Base-by-base conservation (phyloP, 2,329 filamentous ascomycete species). In the Cladophialophora immunda region DNA sequence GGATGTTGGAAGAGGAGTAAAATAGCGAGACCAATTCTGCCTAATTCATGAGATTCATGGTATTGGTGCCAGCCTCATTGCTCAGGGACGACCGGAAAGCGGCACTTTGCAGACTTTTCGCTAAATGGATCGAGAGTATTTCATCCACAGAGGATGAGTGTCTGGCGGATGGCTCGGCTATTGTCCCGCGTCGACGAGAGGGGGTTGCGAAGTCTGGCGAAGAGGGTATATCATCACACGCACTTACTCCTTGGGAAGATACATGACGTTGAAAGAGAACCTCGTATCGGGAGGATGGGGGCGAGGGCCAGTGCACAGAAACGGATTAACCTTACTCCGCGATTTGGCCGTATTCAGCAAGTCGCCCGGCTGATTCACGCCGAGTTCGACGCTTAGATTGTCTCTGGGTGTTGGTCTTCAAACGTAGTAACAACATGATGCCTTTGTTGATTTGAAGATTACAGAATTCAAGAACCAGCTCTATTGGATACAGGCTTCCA, bases 1-100 rank as follows among this genome's bases (percentile, higher is more conserved):
- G 41, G 57, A 59, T 15, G 57, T 50, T 15, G 45, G 6, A 27
- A 50, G 57, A 47, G 22, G 57, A 45, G 57, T 50, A 15, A 30
- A 32, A 45, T 25, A 22, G 57, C 27, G 29, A 32, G 29, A 22
- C 29, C 56, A 34, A 59, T 19, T 59, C 57, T 47, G 57, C 38
- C 57, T 59, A 59, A 59, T 59, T 59, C 22, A 32, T 6, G 27
- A 59, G 38, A 25, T 25, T 38, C 6, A 59, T 30, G 57, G 38
- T 34, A 59, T 59, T 59, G 57, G 57, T 15, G 25, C 13, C 38
- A 41, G 27, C 3, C 19, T 50, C 22, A 50, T 50, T 50, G 45
- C 15, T 36, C 41, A 52, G 57, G 30, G 22, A 50, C 41, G 6
- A 30, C 38, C 57, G 57, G 57, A 30, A 47, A 47, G 57, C 57